Evolutionary conservation across 2,329 filamentous ascomycete species (phyloP), one percentile per base, ranked within the genome.

Genomic region (Cladophialophora exuberans): DNA sequence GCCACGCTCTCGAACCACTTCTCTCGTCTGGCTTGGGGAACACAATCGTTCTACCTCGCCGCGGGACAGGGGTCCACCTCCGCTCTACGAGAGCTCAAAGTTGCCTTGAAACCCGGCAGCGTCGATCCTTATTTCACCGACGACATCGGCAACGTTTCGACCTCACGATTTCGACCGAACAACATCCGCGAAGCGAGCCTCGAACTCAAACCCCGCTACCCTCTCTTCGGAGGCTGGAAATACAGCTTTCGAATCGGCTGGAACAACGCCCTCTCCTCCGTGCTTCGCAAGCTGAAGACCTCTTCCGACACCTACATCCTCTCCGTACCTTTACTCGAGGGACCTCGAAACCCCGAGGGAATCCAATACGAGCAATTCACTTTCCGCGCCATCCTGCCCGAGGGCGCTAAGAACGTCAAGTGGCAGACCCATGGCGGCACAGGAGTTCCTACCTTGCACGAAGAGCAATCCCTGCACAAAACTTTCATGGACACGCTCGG

Each of bases 221-320:
- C 94, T n/a, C 73, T 99, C 20, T 99, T 97, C 67, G 94, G 94
- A 57, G 91, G 90, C 57, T 99, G 94, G 94, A 96, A 96, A 74
- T 97, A 97, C 74, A 94, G 89, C 62, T 99, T 97, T 79, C 90
- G 88, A 56, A 86, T 97, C 54, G 94, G 94, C 64, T 99, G 94
- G 94, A 95, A 97, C 76, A 86, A 89, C 48, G 85, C 96, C 63
- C 80, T 95, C 23, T 84, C 84, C 66, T 83, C 83, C 54, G 94
- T 89, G 70, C 71, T 99, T 62, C 86, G 90, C 65, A 79, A 78
- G 65, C 67, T 78, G 20, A 83, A 79, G 64, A 66, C 72, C 5
- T 79, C 82, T 36, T 75, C 79, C 41, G 84, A 90, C 56, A 82
- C 84, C n/a, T 96, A 90, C 67, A 81, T 96, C 7, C 81, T 99